Evolutionary conservation across 805 yeast genomes (phyloP).

Genomic region (Blastobotrys muscicola): DNA sequence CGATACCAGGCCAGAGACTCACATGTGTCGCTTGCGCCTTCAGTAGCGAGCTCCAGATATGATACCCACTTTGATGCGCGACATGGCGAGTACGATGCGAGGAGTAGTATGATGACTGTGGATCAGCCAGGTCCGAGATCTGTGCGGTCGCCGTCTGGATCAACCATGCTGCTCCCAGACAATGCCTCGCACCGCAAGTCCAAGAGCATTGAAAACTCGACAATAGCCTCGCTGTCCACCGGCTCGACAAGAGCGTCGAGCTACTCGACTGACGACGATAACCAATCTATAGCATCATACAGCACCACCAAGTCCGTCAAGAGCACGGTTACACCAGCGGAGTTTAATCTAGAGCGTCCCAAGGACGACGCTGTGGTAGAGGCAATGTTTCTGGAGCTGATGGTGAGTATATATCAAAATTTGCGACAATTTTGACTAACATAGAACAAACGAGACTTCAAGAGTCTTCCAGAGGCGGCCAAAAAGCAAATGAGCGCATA

Average conservation of each 20-base stretch:
- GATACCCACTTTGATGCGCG: background rate
- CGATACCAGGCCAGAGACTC: background rate
- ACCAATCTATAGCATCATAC: constrained; percentile 7
- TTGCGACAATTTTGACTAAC: constrained; percentile 1
- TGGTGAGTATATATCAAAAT: constrained; percentile 39
- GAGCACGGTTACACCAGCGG: constrained; percentile 9
- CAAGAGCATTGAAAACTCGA: constrained; percentile 1
- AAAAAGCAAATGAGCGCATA: constrained; percentile 68
- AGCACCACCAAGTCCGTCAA: constrained; percentile 6
- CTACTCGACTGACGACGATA: constrained; percentile 10
- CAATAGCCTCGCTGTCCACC: background rate
- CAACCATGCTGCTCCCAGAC: background rate
- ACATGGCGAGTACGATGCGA: background rate
- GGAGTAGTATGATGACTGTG: background rate
- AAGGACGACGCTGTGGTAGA: constrained; percentile 57
- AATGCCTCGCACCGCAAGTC: constrained; percentile 3
- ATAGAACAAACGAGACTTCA: constrained; percentile 53
- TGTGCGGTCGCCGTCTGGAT: background rate
- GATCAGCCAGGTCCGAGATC: background rate
- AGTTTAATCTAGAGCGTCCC: constrained; percentile 56
- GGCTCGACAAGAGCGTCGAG: background rate
- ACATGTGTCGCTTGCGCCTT: background rate
- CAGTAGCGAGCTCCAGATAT: background rate
- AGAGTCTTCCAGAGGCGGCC: constrained; percentile 58
- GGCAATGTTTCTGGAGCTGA: constrained; percentile 62